Conservation (phyloP, 1,139 yeast species). For the Kurtzmaniella quercitrusa region DNA sequence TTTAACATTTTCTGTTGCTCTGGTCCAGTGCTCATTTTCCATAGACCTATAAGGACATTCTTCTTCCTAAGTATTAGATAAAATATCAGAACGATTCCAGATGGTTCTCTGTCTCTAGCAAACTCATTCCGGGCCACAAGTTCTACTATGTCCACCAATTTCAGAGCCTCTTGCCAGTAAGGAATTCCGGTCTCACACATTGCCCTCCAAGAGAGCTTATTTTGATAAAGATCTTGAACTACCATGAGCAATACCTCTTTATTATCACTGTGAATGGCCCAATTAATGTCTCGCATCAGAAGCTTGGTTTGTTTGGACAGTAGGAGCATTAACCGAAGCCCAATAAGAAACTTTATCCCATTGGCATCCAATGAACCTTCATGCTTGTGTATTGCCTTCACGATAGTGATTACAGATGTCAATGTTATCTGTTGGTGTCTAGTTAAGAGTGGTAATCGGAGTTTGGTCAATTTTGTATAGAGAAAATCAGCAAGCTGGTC, state of each 20-base stretch:
- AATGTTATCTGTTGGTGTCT: conserved; percentile 90
- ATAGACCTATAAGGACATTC: conserved; percentile 70
- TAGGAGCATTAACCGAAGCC: conserved; percentile 62
- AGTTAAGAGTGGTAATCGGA: conserved; percentile 74
- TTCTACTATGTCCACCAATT: conserved; percentile 56
- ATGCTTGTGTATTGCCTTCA: conserved; percentile 48
- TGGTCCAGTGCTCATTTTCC: conserved; percentile 76
- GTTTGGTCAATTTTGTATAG: conserved; percentile 55
- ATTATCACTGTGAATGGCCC: conserved; percentile 85
- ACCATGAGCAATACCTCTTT: conserved; percentile 60
- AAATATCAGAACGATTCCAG: conserved; percentile 62
- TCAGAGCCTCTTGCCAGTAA: conserved; percentile 62
- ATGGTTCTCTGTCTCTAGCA: conserved; percentile 63
- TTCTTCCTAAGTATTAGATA: conserved; percentile 78
- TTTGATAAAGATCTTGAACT: conserved; percentile 45
- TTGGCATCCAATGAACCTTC: conserved; percentile 58
- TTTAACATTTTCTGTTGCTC: conserved; percentile 81
- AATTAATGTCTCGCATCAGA: conserved; percentile 75
- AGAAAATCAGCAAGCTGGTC: conserved; percentile 45
- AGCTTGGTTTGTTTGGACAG: conserved; percentile 41
- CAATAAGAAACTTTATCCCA: conserved; percentile 69
- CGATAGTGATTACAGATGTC: conserved; percentile 61
- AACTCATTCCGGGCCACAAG: conserved; percentile 67
- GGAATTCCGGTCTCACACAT: conserved; percentile 61
- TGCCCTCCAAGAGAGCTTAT: conserved; percentile 53